These are phyloP conservation scores for Russula vinacea DNA, from an alignment of 768 basidiomycete genomes.

Conservation along the genomic window DNA sequence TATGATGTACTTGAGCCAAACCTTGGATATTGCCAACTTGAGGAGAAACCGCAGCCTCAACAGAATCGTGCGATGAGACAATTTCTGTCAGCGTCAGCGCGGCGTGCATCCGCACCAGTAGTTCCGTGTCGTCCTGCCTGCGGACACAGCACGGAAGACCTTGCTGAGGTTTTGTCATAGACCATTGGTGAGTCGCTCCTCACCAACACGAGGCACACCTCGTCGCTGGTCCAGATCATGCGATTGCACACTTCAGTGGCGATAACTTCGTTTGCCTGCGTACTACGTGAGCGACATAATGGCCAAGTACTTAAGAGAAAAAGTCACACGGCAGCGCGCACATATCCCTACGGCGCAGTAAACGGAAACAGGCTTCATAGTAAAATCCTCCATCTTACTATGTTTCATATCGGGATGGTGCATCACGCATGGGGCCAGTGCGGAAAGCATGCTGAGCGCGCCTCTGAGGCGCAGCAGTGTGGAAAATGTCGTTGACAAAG, in stretches of 20 bases:
- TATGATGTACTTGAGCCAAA: slow-evolving; percentile 31
- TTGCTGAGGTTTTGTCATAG: slow-evolving; percentile 53
- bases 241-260: slow-evolving; percentile 68
- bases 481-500: slow-evolving; percentile 73
- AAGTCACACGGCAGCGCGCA: slow-evolving; percentile 66
- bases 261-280: slow-evolving; percentile 78
- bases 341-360: slow-evolving; percentile 60
- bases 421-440: slow-evolving; percentile 76
- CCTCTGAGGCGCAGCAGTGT: slow-evolving; percentile 61
- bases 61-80: slow-evolving; percentile 60
- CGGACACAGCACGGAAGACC: slow-evolving; percentile 63
- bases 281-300: not conserved
- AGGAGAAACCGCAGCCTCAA: slow-evolving; percentile 64
- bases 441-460: slow-evolving; percentile 77
- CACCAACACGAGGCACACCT: slow-evolving; percentile 42
- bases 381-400: slow-evolving; percentile 73
- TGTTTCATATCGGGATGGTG: slow-evolving; percentile 75
- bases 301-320: not conserved
- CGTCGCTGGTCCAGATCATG: slow-evolving; percentile 61
- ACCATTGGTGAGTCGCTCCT: slow-evolving; percentile 38
- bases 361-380: slow-evolving; percentile 74
- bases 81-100: slow-evolving; percentile 77
- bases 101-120: slow-evolving; percentile 83
- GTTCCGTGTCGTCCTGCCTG: slow-evolving; percentile 71
- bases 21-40: slow-evolving; percentile 85